Conservation (phyloP, 495 filamentous ascomycete species). For the Tuber borchii region DNA sequence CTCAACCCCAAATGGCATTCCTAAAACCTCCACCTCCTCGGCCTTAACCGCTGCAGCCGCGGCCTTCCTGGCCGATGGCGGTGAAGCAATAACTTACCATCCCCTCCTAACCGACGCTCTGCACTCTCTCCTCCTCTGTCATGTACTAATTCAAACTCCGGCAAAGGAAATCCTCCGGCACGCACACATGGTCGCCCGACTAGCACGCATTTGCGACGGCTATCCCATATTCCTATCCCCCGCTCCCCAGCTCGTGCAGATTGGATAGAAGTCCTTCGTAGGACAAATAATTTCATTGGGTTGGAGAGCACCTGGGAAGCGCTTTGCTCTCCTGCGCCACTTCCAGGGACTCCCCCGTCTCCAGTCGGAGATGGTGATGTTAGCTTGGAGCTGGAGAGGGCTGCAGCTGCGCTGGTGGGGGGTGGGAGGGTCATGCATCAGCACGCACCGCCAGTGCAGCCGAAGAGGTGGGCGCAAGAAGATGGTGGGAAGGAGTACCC, state of each 20-base stretch:
- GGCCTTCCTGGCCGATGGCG: constrained; percentile 40
- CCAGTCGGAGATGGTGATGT: constrained; percentile 43
- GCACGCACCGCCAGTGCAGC: constrained; percentile 19
- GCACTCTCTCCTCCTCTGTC: constrained; percentile 65
- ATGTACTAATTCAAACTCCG: constrained; percentile 66
- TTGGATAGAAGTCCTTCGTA: constrained; percentile 68
- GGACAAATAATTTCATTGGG: constrained; percentile 59
- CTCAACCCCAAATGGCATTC: constrained; percentile 9
- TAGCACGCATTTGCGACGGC: constrained; percentile 66
- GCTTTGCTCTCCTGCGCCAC: constrained; percentile 61
- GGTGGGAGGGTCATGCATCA: constrained; percentile 33
- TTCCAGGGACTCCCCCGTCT: constrained; percentile 45
- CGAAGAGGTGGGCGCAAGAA: constrained; percentile 59
- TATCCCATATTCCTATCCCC: constrained; percentile 70
- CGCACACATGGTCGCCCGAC: constrained; percentile 68
- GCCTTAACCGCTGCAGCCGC: constrained; percentile 28
- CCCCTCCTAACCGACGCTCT: constrained; percentile 68
- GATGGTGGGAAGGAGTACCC: constrained; percentile 60
- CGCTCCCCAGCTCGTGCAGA: constrained; percentile 66
- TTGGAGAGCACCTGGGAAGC: constrained; percentile 59
- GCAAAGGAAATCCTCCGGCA: constrained; percentile 66
- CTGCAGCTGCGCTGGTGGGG: constrained; percentile 31
- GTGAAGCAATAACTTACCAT: constrained; percentile 70
- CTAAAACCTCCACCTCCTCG: constrained; percentile 34
- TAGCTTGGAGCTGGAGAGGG: constrained; percentile 48